A percentile compares a stretch with the other conserved stretches of the same genome.
Conservation (phyloP, 2,329 filamentous ascomycete species). For the Colletotrichum nymphaeae region DNA sequence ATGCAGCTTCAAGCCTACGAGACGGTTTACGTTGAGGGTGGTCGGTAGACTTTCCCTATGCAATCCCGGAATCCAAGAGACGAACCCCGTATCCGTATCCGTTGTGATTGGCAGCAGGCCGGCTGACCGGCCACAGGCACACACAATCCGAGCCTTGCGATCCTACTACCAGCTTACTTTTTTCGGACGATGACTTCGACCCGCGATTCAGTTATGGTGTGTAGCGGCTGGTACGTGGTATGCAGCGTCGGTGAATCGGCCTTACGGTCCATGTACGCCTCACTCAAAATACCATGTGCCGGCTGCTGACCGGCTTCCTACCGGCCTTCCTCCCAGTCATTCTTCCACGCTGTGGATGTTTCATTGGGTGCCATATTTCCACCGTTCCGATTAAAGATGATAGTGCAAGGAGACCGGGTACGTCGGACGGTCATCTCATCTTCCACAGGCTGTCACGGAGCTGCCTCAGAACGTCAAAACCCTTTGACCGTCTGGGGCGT, state of each 20-base stretch:
- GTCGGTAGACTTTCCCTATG: conserved; percentile 7
- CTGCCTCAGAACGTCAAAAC: conserved; percentile 33
- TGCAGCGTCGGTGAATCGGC: background rate
- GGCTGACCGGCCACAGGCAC: background rate
- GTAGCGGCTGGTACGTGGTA: background rate
- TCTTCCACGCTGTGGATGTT: background rate
- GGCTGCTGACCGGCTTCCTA: background rate
- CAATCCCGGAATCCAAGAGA: conserved; percentile 12
- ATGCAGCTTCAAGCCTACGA: background rate
- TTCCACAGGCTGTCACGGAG: conserved; percentile 22
- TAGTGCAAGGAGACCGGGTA: conserved; percentile 1
- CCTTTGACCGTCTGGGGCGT: conserved; percentile 10
- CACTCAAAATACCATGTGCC: background rate
- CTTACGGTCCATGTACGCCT: background rate
- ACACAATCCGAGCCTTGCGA: background rate
- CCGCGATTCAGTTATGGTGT: background rate
- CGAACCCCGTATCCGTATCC: conserved; percentile 35
- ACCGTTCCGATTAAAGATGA: background rate
- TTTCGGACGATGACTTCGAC: conserved; percentile 10
- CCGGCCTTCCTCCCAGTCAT: background rate
- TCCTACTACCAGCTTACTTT: background rate
- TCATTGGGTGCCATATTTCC: background rate
- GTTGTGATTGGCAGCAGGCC: background rate
- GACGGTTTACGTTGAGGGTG: background rate
- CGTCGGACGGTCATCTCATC: conserved; percentile 32